Conservation (phyloP, 106 monocot species). For the Acorus calamus region DNA sequence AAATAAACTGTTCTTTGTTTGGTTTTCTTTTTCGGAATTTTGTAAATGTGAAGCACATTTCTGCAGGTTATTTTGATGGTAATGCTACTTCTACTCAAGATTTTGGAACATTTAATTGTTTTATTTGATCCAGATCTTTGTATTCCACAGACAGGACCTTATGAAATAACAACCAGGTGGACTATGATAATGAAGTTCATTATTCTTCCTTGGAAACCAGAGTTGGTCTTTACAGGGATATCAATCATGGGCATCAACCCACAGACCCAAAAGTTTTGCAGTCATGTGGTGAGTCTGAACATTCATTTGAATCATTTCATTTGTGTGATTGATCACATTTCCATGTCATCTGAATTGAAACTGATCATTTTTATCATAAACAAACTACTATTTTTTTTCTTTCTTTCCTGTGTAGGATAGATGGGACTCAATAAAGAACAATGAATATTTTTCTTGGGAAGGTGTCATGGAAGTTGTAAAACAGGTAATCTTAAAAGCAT, state of each 20-base stretch:
- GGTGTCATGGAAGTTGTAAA: conserved; percentile 65
- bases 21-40: too few species aligned
- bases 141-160: conserved; percentile 70
- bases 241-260: conserved; percentile 89
- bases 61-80: background rate
- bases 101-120: background rate
- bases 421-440: conserved; percentile 89
- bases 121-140: conserved; percentile 13
- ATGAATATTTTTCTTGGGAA: conserved; percentile 86
- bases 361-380: too few species aligned
- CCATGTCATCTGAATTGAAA: too few species aligned
- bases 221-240: conserved; percentile 73
- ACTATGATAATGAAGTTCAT: conserved; percentile 87
- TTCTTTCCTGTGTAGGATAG: conserved; percentile 41
- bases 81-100: background rate
- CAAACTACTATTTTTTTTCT: background rate
- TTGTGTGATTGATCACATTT: background rate
- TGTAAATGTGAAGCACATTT: too few species aligned
- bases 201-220: conserved; percentile 92
- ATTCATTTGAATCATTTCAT: background rate
- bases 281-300: conserved; percentile 59
- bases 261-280: conserved; percentile 57
- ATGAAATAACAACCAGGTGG: conserved; percentile 90
- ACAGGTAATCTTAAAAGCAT: conserved; percentile 37
- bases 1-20: too few species aligned